These are phyloP conservation scores for Xylaria intraflava DNA, from an alignment of 495 filamentous ascomycete species.

Conservation along the genomic window DNA sequence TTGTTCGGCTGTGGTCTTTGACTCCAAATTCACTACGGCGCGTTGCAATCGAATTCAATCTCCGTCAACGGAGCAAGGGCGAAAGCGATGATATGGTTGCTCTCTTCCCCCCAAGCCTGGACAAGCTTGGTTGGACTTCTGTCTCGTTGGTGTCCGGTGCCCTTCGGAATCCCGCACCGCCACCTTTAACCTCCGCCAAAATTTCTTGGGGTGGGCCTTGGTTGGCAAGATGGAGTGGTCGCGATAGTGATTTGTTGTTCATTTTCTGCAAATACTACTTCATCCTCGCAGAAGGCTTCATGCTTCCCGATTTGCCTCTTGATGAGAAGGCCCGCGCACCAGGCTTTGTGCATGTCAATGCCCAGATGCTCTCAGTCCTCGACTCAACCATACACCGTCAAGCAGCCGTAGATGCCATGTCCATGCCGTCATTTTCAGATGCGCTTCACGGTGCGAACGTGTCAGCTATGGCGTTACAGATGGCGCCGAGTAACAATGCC, in stretches of 20 bases:
- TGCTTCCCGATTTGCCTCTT: conserved; percentile 55
- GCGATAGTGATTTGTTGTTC: conserved; percentile 88
- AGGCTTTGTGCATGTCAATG: conserved; percentile 75
- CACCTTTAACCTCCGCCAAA: conserved; percentile 62
- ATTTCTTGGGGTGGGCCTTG: conserved; percentile 84
- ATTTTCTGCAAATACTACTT: conserved; percentile 91
- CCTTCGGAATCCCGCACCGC: conserved; percentile 60
- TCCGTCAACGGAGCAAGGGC: conserved; percentile 40
- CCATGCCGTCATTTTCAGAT: conserved; percentile 67
- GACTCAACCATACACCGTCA: conserved; percentile 81
- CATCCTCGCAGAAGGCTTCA: conserved; percentile 72
- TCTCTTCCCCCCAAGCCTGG: conserved; percentile 66
- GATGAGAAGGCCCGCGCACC: conserved; percentile 66
- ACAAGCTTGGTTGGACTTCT: conserved; percentile 65
- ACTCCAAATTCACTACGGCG: conserved; percentile 60
- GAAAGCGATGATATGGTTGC: conserved; percentile 55
- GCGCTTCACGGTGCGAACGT: conserved; percentile 68
- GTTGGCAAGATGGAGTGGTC: conserved; percentile 79
- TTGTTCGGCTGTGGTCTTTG: conserved; percentile 77
- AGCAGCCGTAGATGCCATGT: conserved; percentile 44
- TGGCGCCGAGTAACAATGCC: conserved; percentile 56
- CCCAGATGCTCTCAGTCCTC: conserved; percentile 73
- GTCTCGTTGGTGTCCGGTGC: conserved; percentile 53
- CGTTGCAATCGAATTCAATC: conserved; percentile 57
- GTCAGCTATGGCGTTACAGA: conserved; percentile 57